phyloP scores from a whole-genome alignment of 73 alveolate species.

The Symbiodinium pilosum region DNA sequence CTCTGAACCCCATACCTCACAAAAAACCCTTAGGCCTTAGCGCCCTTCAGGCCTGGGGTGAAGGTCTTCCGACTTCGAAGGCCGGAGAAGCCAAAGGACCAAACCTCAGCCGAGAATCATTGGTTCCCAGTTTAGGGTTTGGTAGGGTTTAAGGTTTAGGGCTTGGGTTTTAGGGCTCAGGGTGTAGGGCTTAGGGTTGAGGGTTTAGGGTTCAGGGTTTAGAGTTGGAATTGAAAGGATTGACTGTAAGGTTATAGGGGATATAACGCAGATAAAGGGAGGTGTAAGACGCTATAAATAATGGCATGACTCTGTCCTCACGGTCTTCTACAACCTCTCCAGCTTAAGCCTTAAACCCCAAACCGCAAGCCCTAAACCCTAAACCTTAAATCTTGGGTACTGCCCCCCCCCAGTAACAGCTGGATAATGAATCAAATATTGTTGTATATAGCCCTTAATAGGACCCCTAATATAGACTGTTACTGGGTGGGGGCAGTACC shows the following conservation, averaged over 20 bases:
- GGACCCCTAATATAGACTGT: background rate
- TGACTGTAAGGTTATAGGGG: background rate
- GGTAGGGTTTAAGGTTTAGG: too few species aligned
- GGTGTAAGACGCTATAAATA: background rate
- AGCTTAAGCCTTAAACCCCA: background rate
- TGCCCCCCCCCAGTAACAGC: background rate
- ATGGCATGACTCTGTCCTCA: background rate
- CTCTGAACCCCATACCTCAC: background rate
- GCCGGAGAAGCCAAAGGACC: slow-evolving; percentile 76
- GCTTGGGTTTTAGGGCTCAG: too few species aligned
- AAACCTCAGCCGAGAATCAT: slow-evolving; percentile 31
- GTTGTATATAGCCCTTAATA: too few species aligned
- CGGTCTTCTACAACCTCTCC: background rate
- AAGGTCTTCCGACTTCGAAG: slow-evolving; percentile 80
- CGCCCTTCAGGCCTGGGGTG: slow-evolving; percentile 60
- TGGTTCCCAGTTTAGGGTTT: too few species aligned
- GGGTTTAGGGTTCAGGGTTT: too few species aligned
- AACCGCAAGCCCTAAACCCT: background rate
- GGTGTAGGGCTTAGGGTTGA: too few species aligned
- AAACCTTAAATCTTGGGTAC: background rate
- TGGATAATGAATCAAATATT: too few species aligned
- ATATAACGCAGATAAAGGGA: background rate
- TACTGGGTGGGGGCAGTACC: background rate
- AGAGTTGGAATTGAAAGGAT: background rate
- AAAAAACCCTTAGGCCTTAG: background rate